Evolutionary conservation across 2,329 filamentous ascomycete genomes (phyloP), one percentile per base, ranked within the genome.

Genomic region (Drechslerella coelobrocha): DNA sequence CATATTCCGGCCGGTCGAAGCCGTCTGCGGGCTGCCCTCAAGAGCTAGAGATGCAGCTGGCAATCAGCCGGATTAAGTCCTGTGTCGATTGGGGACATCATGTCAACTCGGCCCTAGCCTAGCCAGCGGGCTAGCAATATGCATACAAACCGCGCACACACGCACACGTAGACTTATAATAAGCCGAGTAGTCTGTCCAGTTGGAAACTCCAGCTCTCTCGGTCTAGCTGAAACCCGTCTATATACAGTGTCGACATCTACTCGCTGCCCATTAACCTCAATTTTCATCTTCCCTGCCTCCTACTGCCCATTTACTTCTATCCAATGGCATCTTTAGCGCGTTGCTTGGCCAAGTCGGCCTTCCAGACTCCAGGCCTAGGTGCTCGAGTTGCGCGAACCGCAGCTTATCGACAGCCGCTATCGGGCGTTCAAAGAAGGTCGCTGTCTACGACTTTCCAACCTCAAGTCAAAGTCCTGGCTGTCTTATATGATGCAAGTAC

Each of bases 401-500:
- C 66, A 27, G 57, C 53, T 6, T 31, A 31, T 41, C 53, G 66
- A 52, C 57, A 41, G 52, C 52, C 59, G 24, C 31, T 61, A 45
- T 51, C 43, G 1, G 21, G 53, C 17, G 23, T 69, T 48, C 65
- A 69, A 57, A 62, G 53, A 59, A 71, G 72, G 71, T 57, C 48
- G 73, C 73, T 76, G 53, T 76, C 75, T 45, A 73, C 74, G n/a
- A 76, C 73, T 63, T 74, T 73, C 60, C 73, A 75, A 57, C 74
- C 74, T 39, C 75, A 76, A 74, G 75, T 76, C 26, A 77, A 77
- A 72, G 75, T 77, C 54, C 74, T 77, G 31, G 73, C 75, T 54
- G 75, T 77, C 12, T 72, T 77, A 45, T 77, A 77, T 61, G 75
- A 77, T 53, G 75, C 76, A 59, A 76, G 75, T 65, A 2, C 10